These are phyloP conservation scores for Singerocomus inundabilis DNA, from an alignment of 1,284 basidiomycete genomes.

Conservation along the genomic window DNA sequence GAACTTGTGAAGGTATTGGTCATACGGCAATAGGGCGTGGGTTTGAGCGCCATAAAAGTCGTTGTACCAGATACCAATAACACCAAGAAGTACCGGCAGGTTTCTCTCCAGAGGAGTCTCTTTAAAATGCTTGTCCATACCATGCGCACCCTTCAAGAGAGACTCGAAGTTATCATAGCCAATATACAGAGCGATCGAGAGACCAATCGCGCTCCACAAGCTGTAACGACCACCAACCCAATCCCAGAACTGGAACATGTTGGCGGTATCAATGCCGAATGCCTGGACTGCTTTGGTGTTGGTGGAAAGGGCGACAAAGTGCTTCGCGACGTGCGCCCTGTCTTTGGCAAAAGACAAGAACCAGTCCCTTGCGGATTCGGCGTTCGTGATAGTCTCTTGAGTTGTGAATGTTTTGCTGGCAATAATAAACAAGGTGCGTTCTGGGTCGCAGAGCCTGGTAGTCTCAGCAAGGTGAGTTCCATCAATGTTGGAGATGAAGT, in stretches of 20 bases:
- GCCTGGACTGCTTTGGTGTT: slow-evolving; percentile 92
- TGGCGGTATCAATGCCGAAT: slow-evolving; percentile 91
- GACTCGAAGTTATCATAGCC: slow-evolving; percentile 95
- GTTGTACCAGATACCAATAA: slow-evolving; percentile 98
- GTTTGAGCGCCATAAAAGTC: slow-evolving; percentile 97
- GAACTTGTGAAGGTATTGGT: slow-evolving; percentile 99
- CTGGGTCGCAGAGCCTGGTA: slow-evolving; percentile 79
- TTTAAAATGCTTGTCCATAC: slow-evolving; percentile 97
- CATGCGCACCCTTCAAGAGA: slow-evolving; percentile 90
- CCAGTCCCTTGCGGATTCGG: slow-evolving; percentile 91
- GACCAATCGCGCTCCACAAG: slow-evolving; percentile 96
- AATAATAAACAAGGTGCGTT: slow-evolving; percentile 96
- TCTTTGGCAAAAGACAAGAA: slow-evolving; percentile 86
- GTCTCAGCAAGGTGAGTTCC: slow-evolving; percentile 96
- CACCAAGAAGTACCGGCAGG: slow-evolving; percentile 87
- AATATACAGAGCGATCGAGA: slow-evolving; percentile 90
- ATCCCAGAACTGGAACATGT: slow-evolving; percentile 99
- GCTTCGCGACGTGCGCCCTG: slow-evolving; percentile 93
- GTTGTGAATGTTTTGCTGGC: slow-evolving; percentile 99
- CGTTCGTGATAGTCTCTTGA: slow-evolving; percentile 99
- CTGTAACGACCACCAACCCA: slow-evolving; percentile 99
- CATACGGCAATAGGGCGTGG: slow-evolving; percentile 93
- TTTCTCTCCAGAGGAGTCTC: slow-evolving; percentile 88
- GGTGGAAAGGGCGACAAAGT: slow-evolving; percentile 97
- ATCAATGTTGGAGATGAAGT: slow-evolving; percentile 98